phyloP scores from a whole-genome alignment of 768 basidiomycete species.

The Leccinum uliginosum region DNA sequence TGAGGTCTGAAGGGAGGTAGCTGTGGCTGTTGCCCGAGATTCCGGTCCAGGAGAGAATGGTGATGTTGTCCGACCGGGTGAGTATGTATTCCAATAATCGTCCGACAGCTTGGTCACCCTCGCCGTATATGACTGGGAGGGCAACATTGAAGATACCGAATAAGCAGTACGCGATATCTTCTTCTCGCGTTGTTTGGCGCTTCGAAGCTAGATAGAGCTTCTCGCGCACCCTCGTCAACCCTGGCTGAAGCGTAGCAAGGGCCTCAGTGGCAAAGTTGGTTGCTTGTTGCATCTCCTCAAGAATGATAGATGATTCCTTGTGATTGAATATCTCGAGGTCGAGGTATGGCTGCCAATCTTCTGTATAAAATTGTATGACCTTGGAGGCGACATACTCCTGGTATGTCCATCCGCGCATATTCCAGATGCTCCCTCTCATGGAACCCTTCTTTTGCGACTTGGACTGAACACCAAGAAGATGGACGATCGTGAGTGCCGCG shows the following conservation, averaged over 20 bases:
- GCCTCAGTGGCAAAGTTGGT: neutral
- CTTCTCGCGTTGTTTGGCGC: neutral
- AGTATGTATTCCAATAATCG: neutral
- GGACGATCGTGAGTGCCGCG: neutral
- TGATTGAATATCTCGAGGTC: neutral
- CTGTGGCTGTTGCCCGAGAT: neutral
- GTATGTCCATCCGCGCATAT: neutral
- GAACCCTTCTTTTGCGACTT: neutral
- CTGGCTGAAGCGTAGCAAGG: neutral
- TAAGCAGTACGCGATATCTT: neutral
- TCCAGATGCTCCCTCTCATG: neutral
- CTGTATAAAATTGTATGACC: neutral
- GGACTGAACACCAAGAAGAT: neutral
- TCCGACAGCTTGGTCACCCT: neutral
- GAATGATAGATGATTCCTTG: neutral
- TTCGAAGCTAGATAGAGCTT: neutral
- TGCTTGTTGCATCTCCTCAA: neutral
- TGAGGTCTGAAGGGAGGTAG: too few species aligned
- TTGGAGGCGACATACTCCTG: neutral
- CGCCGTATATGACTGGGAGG: neutral
- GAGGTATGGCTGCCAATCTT: neutral
- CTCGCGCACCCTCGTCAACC: neutral
- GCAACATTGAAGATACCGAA: neutral
- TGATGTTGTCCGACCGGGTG: neutral
- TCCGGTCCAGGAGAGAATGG: neutral